Evolutionary conservation across 768 basidiomycete species (phyloP), one percentile per base, ranked within the genome.

Genomic region (Pholiota molesta): DNA sequence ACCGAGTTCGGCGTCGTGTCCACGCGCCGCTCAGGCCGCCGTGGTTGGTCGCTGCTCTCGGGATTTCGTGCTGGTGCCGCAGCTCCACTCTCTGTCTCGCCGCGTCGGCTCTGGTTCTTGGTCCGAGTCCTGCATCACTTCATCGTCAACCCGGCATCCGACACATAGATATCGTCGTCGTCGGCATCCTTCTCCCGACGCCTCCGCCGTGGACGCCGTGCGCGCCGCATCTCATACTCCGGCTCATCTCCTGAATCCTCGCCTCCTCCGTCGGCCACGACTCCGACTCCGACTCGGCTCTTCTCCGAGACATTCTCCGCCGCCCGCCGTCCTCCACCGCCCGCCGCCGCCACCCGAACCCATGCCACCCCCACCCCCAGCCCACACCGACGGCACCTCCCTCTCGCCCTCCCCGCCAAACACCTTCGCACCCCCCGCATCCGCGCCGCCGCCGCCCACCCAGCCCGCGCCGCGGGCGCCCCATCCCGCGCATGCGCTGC

Each of bases 361-460:
- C 87, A 2, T 92, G 91, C 54, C 93, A 73, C 0, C 88, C 90
- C 91, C 92, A 93, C 1, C 89, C 90, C 64, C 53, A 68, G 35
- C 72, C 72, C 61, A 65, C 69, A 66, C 64, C 51, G 44, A 52
- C 44, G 55, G 49, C 45, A 52, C 42, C 57, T 45, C 57, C 29
- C 26, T 23, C 42, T 3, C 21, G n/a, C 35, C 35, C 35, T 44
- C 42, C n/a, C 8, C n/a, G n/a, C n/a, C n/a, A n/a, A n/a, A n/a
- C 42, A 1, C 31, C 31, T 31, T 31, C 31, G 3, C 31, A 31
- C 42, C n/a, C 14, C 57, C n/a, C 17, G 16, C n/a, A n/a, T n/a
- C 31, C 62, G 56, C 45, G 68, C 75, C 31, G 5, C 6, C 31
- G 31, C 21, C 83, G 76, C 57, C 6, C 26, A 31, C 26, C 52